These are phyloP conservation scores for Lyophyllum decastes DNA, from an alignment of 768 basidiomycete genomes.

Conservation along the genomic window DNA sequence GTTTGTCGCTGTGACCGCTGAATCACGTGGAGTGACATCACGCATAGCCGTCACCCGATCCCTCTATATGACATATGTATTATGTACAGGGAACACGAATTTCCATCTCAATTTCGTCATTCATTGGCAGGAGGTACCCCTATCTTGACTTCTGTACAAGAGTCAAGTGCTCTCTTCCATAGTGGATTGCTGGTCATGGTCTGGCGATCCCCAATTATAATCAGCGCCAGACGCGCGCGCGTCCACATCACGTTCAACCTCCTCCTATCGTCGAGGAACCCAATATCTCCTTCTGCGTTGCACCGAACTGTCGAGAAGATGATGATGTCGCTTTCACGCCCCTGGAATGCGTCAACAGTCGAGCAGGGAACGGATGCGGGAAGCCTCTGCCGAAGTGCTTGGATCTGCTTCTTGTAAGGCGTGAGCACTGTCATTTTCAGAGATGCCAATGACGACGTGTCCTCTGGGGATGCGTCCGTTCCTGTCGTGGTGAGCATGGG, in stretches of 20 bases:
- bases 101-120: no score
- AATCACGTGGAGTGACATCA: no score
- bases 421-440: constrained; percentile 53
- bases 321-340: constrained; percentile 66
- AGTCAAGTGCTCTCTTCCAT: constrained; percentile 55
- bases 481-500: constrained; percentile 36
- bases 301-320: constrained; percentile 67
- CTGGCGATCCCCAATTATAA: constrained; percentile 58
- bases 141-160: constrained; percentile 32
- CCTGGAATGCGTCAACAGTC: constrained; percentile 68
- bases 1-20: no score
- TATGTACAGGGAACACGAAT: no score
- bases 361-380: constrained; percentile 39
- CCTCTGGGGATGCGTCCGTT: constrained; percentile 16
- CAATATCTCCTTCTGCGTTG: constrained; percentile 60
- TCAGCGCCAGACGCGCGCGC: constrained; percentile 54
- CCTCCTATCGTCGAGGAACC: constrained; percentile 63
- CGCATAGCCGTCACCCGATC: no score
- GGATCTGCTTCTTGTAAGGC: constrained; percentile 61
- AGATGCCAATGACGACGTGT: constrained; percentile 7
- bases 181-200: constrained; percentile 48
- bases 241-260: constrained; percentile 76
- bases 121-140: no score
- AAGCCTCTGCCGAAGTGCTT: constrained; percentile 42
- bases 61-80: no score